Conservation (phyloP, 2,329 filamentous ascomycete species). For the Colletotrichum shisoi region DNA sequence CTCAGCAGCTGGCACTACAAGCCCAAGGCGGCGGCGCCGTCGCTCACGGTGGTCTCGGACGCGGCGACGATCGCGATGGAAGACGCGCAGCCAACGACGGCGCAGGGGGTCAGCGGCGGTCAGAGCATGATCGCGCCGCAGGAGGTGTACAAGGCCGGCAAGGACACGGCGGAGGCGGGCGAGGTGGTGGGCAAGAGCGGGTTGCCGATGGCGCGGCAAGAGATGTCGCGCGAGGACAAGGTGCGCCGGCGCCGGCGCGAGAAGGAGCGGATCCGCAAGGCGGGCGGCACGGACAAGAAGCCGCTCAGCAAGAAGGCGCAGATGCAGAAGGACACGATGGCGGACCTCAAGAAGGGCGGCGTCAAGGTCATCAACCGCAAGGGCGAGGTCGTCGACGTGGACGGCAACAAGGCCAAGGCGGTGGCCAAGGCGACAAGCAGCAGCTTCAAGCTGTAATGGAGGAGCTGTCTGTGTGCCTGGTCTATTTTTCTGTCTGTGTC, state of each 20-base stretch:
- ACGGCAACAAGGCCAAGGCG: constrained; percentile 76
- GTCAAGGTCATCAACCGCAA: constrained; percentile 93
- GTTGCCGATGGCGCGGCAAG: constrained; percentile 78
- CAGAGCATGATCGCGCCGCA: constrained; percentile 87
- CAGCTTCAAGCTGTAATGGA: constrained; percentile 66
- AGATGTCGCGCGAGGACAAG: constrained; percentile 90
- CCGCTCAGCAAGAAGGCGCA: constrained; percentile 65
- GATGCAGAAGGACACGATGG: constrained; percentile 61
- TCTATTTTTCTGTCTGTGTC: no score
- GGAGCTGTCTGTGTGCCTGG: no score
- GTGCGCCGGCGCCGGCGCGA: constrained; percentile 76
- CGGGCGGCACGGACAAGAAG: constrained; percentile 59
- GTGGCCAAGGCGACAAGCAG: constrained; percentile 62
- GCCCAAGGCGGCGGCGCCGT: constrained; percentile 82
- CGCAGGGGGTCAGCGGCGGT: constrained; percentile 73
- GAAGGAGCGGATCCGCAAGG: constrained; percentile 84
- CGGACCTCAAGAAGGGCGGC: constrained; percentile 79
- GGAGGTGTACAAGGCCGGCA: constrained; percentile 87
- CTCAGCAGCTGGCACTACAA: constrained; percentile 96
- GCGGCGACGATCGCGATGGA: constrained; percentile 94
- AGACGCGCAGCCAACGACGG: constrained; percentile 87
- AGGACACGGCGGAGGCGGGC: constrained; percentile 67
- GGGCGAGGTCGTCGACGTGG: constrained; percentile 83
- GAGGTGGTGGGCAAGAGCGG: constrained; percentile 83
- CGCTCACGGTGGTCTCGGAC: constrained; percentile 85